These are phyloP conservation scores for Claviceps sp. DNA, from an alignment of 2,329 filamentous ascomycete genomes.

Conservation along the genomic window DNA sequence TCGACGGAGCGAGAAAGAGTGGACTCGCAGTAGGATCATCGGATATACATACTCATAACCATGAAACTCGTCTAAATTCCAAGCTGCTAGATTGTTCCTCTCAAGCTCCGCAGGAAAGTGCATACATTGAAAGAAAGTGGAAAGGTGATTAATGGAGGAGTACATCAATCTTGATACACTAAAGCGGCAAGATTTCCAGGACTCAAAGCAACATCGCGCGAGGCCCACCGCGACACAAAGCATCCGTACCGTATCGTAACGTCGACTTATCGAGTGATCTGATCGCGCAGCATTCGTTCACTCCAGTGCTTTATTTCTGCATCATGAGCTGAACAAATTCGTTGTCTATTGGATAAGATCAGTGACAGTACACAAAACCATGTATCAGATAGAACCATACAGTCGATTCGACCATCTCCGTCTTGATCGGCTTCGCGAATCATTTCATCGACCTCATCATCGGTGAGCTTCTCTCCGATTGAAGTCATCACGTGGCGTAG, in stretches of 20 bases:
- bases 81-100: no score
- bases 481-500: slow-evolving; percentile 86
- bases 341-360: slow-evolving; percentile 47
- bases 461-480: slow-evolving; percentile 81
- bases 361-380: slow-evolving; percentile 6
- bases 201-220: background rate
- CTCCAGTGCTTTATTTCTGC: slow-evolving; percentile 58
- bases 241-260: background rate
- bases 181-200: slow-evolving; percentile 3
- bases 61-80: no score
- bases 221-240: background rate
- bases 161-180: background rate
- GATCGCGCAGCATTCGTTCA: background rate
- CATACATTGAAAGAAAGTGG: no score
- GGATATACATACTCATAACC: no score
- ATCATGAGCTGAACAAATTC: slow-evolving; percentile 93
- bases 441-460: slow-evolving; percentile 88
- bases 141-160: no score
- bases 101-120: no score
- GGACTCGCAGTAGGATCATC: no score
- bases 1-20: no score
- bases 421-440: slow-evolving; percentile 85
- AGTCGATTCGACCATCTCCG: slow-evolving; percentile 78
- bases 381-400: slow-evolving; percentile 33
- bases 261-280: background rate